phyloP scores from a whole-genome alignment of 495 filamentous ascomycete genomes.

The Xylaria curta region DNA sequence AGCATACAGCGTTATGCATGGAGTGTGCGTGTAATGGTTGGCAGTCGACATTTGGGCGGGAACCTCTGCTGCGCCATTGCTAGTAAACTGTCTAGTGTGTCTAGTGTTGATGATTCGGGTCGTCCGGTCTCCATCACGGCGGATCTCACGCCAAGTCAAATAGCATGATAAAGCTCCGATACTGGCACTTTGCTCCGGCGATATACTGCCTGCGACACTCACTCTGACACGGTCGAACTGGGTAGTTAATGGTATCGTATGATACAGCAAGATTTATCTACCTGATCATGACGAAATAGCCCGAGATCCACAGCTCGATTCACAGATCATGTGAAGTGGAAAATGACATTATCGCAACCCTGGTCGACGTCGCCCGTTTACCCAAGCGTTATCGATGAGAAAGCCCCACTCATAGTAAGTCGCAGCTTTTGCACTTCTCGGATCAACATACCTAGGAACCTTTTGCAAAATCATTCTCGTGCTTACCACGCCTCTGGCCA shows the following conservation, averaged over 20 bases:
- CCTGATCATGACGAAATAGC: neutral
- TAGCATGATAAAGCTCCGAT: conserved; percentile 2
- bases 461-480: no score
- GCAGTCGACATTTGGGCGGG: neutral
- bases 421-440: neutral
- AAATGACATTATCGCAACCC: neutral
- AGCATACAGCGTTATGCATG: neutral
- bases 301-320: neutral
- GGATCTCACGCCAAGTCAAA: conserved; percentile 9
- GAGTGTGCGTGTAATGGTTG: neutral
- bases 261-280: conserved; percentile 2
- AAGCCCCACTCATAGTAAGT: neutral
- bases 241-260: neutral
- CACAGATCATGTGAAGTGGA: neutral
- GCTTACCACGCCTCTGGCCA: no score
- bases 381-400: neutral
- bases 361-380: neutral
- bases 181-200: neutral
- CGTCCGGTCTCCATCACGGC: conserved; percentile 5
- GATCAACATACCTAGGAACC: neutral
- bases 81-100: neutral
- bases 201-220: neutral
- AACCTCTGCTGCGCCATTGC: neutral
- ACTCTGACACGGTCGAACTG: neutral
- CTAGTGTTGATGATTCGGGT: neutral